phyloP scores from a whole-genome alignment of 768 basidiomycete species.

The Naganishia antarctica region DNA sequence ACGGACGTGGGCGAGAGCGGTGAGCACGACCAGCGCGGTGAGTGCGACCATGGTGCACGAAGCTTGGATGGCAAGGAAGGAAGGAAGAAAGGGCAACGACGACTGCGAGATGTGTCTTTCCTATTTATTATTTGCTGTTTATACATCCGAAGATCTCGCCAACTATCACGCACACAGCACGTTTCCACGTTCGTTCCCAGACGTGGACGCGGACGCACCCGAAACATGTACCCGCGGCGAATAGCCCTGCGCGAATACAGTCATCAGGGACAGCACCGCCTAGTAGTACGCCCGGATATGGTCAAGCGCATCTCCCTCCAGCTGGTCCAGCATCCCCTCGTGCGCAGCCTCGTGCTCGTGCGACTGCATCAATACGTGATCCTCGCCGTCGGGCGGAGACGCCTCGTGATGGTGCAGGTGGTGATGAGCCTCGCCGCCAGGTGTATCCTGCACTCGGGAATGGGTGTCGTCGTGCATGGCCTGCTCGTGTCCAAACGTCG shows the following conservation, averaged over 20 bases:
- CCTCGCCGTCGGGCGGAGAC: background rate
- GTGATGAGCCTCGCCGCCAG: background rate
- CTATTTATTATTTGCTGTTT: no score
- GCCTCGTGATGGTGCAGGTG: background rate
- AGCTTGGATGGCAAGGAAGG: background rate
- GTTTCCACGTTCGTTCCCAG: no score
- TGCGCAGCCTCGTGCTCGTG: background rate
- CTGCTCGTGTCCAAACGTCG: slow-evolving; percentile 3
- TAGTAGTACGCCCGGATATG: background rate
- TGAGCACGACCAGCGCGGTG: background rate
- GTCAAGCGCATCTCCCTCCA: background rate
- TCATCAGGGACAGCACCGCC: no score
- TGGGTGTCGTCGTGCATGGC: background rate
- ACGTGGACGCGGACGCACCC: no score
- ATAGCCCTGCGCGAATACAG: no score
- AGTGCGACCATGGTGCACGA: background rate
- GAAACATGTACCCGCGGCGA: no score
- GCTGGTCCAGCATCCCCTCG: slow-evolving; percentile 8
- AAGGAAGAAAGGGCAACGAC: no score
- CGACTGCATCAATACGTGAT: background rate
- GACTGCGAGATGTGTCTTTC: no score
- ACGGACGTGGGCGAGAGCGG: background rate
- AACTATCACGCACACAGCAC: no score
- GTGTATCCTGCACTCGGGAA: background rate
- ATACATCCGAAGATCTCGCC: no score